These are phyloP conservation scores for Talaromyces trachyspermus DNA, from an alignment of 495 filamentous ascomycete species.

Conservation along the genomic window DNA sequence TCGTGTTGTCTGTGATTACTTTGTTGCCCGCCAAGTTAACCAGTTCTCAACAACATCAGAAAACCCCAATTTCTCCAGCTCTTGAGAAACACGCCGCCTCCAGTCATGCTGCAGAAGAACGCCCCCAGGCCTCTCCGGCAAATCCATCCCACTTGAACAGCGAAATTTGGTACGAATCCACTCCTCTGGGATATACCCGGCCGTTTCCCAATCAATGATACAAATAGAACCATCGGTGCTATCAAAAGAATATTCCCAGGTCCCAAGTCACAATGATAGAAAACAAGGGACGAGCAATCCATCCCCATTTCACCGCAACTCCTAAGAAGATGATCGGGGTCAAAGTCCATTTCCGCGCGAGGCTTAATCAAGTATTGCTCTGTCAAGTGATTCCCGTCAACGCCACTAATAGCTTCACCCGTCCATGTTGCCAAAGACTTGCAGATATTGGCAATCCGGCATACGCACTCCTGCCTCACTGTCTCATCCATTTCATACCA, in stretches of 20 bases:
- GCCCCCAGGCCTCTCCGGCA: background rate
- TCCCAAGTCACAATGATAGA: conserved; percentile 30
- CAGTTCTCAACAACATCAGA: background rate
- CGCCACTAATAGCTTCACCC: conserved; percentile 1
- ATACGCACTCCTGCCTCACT: background rate
- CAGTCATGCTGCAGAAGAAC: background rate
- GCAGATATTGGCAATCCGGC: background rate
- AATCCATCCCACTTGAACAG: conserved; percentile 18
- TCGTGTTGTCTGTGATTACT: too few species aligned
- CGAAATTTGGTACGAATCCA: conserved; percentile 26
- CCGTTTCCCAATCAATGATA: conserved; percentile 30
- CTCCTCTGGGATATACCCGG: conserved; percentile 22
- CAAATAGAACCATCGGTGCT: conserved; percentile 15
- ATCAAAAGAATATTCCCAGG: conserved; percentile 26
- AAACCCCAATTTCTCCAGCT: background rate
- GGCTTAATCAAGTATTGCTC: conserved; percentile 9
- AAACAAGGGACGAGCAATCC: conserved; percentile 22
- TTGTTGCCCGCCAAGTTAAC: too few species aligned
- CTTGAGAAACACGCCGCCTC: background rate
- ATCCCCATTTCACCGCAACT: conserved; percentile 18
- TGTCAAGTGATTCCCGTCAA: conserved; percentile 3
- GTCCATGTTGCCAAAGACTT: background rate
- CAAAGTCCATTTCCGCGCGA: background rate
- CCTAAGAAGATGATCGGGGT: conserved; percentile 4
- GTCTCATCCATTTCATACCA: conserved; percentile 3